Conservation (phyloP, 768 basidiomycete species). For the Pisolithus marmoratus region DNA sequence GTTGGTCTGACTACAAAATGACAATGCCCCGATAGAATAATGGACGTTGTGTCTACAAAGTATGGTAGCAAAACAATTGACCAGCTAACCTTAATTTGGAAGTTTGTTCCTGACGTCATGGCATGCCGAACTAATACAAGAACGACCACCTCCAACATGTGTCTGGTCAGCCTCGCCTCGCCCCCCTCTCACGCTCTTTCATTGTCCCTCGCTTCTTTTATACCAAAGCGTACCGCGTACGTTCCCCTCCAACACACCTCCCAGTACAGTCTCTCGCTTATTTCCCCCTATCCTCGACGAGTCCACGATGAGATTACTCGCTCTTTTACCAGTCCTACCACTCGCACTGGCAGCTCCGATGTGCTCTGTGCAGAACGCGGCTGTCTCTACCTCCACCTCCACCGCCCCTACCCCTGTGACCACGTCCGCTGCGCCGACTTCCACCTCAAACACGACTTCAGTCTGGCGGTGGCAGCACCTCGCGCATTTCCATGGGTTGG, state of each 20-base stretch:
- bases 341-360: slow-evolving; percentile 25
- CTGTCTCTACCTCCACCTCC: background rate
- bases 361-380: slow-evolving; percentile 13
- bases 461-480: slow-evolving; percentile 15
- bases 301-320: slow-evolving; percentile 11
- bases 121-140: background rate
- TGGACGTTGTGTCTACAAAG: too few species aligned
- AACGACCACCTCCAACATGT: background rate
- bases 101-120: too few species aligned
- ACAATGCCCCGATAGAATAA: too few species aligned
- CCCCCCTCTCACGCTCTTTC: slow-evolving; percentile 12
- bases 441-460: slow-evolving; percentile 12
- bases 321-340: slow-evolving; percentile 18
- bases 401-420: background rate
- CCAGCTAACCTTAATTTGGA: too few species aligned
- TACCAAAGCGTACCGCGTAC: too few species aligned
- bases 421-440: slow-evolving; percentile 1
- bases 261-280: too few species aligned
- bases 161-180: background rate
- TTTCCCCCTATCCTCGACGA: background rate
- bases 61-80: too few species aligned
- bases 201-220: background rate
- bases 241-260: too few species aligned
- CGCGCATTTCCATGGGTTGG: slow-evolving; percentile 55
- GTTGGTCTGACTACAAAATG: too few species aligned